phyloP scores from a whole-genome alignment of 768 basidiomycete species.

The Tricholoma saponaceum region DNA sequence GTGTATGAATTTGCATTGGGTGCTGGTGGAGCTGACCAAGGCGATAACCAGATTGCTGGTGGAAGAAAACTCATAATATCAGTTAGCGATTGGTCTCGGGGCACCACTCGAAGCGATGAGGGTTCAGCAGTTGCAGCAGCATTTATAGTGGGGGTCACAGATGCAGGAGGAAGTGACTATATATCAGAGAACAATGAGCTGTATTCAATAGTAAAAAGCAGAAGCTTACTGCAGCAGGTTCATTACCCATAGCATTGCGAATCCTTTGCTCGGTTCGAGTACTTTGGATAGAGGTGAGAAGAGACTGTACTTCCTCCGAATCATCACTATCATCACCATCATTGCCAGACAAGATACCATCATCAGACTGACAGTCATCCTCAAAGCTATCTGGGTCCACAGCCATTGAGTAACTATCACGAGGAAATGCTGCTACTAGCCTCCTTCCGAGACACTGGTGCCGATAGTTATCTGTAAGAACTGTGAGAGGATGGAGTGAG shows the following conservation, averaged over 20 bases:
- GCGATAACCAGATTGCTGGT: neutral
- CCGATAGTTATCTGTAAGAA: neutral
- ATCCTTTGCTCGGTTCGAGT: neutral
- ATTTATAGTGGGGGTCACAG: no score
- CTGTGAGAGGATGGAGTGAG: neutral
- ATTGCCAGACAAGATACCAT: neutral
- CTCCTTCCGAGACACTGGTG: neutral
- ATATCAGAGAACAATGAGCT: neutral
- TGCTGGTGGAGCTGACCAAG: neutral
- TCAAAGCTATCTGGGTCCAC: neutral
- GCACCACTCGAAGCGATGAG: neutral
- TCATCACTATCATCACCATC: neutral
- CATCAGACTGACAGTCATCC: neutral
- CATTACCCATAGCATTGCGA: neutral
- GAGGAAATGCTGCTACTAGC: neutral
- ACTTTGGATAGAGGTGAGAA: neutral
- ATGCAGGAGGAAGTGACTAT: no score
- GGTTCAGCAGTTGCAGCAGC: no score
- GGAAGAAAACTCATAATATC: neutral
- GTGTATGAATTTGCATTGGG: neutral
- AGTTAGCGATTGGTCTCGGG: neutral
- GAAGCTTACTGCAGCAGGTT: neutral
- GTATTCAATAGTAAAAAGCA: neutral
- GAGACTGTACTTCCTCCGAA: neutral
- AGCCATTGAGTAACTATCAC: neutral